Evolutionary conservation across 805 yeast species (phyloP).

Genomic region (Brettanomyces sp.): DNA sequence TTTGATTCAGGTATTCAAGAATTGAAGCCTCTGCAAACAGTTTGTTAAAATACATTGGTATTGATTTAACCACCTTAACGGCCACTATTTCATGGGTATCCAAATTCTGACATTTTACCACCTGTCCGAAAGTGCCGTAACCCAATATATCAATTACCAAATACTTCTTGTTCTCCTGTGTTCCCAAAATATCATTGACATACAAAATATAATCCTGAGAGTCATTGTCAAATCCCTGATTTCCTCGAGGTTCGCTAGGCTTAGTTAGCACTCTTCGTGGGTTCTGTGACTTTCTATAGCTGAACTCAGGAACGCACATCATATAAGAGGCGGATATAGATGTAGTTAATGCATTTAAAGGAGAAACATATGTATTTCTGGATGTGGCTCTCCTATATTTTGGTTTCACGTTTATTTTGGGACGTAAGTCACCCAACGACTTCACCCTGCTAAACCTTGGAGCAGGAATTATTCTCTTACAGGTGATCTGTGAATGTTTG

Average conservation of each 20-base stretch:
- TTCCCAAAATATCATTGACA: slow-evolving; percentile 88
- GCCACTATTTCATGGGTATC: slow-evolving; percentile 82
- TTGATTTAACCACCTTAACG: slow-evolving; percentile 87
- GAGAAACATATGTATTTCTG: slow-evolving; percentile 54
- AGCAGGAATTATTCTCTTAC: background rate
- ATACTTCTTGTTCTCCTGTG: slow-evolving; percentile 76
- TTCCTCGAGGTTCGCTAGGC: slow-evolving; percentile 73
- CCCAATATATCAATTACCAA: slow-evolving; percentile 87
- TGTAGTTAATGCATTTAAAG: slow-evolving; percentile 70
- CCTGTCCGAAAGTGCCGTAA: slow-evolving; percentile 98
- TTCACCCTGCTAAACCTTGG: slow-evolving; percentile 41
- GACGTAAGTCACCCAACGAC: slow-evolving; percentile 45
- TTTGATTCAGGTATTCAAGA: slow-evolving; percentile 69
- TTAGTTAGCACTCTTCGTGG: slow-evolving; percentile 90
- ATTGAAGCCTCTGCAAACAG: slow-evolving; percentile 84
- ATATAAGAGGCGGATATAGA: slow-evolving; percentile 72
- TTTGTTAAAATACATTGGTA: slow-evolving; percentile 85
- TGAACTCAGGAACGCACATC: slow-evolving; percentile 77
- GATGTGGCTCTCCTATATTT: slow-evolving; percentile 62
- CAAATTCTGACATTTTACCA: slow-evolving; percentile 79
- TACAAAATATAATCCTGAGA: slow-evolving; percentile 86
- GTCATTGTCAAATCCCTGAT: slow-evolving; percentile 81
- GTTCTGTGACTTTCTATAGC: slow-evolving; percentile 74
- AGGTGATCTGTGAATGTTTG: background rate
- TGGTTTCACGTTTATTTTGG: slow-evolving; percentile 51